phyloP scores from a whole-genome alignment of 306 rosid species.

The Cicer chorassanicum region DNA sequence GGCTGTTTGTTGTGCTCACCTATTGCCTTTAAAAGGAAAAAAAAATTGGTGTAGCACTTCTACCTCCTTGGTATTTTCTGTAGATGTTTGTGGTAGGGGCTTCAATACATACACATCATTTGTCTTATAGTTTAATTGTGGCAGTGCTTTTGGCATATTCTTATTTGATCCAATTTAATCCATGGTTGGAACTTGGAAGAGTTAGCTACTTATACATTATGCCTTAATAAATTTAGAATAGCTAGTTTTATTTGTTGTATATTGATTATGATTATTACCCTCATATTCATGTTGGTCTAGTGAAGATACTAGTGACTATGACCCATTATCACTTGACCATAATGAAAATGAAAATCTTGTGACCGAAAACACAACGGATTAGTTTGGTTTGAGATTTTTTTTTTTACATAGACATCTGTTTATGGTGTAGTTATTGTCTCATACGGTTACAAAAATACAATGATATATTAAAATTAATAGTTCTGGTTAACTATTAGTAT shows the following conservation, averaged over 20 bases:
- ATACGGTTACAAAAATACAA: no score
- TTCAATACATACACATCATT: slow-evolving; percentile 29
- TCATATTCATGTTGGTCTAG: not conserved
- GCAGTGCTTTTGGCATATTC: slow-evolving; percentile 35
- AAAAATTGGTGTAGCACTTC: not conserved
- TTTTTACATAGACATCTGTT: no score
- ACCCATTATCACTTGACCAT: no score
- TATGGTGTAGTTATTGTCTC: no score
- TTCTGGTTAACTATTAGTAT: no score
- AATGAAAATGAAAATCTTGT: no score
- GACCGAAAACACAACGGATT: no score
- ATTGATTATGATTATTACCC: slow-evolving; percentile 1
- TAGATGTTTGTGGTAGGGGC: slow-evolving; percentile 45
- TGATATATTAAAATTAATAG: no score
- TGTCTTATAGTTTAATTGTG: slow-evolving; percentile 39
- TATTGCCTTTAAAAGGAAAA: slow-evolving; percentile 55
- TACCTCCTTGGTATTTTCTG: slow-evolving; percentile 18
- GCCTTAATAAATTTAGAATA: slow-evolving; percentile 5
- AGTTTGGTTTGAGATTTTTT: no score
- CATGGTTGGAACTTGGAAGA: slow-evolving; percentile 19
- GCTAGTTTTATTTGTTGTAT: slow-evolving; percentile 8
- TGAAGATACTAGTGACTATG: not conserved
- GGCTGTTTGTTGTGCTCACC: slow-evolving; percentile 46
- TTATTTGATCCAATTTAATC: slow-evolving; percentile 38
- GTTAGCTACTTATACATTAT: slow-evolving; percentile 15